phyloP scores from a whole-genome alignment of 768 basidiomycete genomes.

The Trametes villosa region DNA sequence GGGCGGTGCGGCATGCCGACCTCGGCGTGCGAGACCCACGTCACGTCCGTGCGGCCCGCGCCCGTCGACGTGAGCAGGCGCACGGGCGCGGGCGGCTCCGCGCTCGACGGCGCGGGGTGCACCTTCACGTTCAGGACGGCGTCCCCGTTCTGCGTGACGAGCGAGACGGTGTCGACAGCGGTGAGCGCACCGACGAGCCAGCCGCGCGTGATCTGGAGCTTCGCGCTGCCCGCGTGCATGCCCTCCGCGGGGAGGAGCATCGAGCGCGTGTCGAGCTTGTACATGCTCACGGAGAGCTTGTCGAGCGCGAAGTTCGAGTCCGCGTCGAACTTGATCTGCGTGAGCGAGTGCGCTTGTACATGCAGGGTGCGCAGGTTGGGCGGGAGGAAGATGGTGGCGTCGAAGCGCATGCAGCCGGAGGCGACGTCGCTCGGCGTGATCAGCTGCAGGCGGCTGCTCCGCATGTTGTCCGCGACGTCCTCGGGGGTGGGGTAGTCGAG shows the following conservation, averaged over 20 bases:
- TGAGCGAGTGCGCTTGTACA: conserved; percentile 45
- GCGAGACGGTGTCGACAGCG: conserved; percentile 44
- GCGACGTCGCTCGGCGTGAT: conserved; percentile 39
- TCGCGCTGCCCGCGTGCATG: conserved; percentile 44
- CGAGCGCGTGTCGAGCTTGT: conserved; percentile 40
- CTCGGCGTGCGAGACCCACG: conserved; percentile 43
- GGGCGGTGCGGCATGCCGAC: conserved; percentile 46
- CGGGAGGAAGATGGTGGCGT: conserved; percentile 56
- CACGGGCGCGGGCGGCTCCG: conserved; percentile 42
- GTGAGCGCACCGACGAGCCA: conserved; percentile 65
- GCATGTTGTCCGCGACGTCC: conserved; percentile 36
- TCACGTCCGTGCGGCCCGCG: conserved; percentile 56
- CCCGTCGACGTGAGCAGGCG: conserved; percentile 53
- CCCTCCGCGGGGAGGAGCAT: conserved; percentile 51
- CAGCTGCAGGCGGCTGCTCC: conserved; percentile 44
- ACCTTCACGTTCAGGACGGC: conserved; percentile 54
- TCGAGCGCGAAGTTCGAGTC: conserved; percentile 48
- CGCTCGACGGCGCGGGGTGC: conserved; percentile 40
- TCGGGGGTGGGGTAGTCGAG: conserved; percentile 43
- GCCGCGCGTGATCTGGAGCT: conserved; percentile 54
- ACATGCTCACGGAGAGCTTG: conserved; percentile 50
- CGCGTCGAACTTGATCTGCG: conserved; percentile 55
- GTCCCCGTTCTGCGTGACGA: conserved; percentile 55
- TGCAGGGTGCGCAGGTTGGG: conserved; percentile 52
- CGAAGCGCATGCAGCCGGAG: conserved; percentile 55